Percentiles rank a stretch among this genome's conserved stretches.
Evolutionary conservation across 768 basidiomycete genomes (phyloP).

Genomic region (Clavulina sp.): DNA sequence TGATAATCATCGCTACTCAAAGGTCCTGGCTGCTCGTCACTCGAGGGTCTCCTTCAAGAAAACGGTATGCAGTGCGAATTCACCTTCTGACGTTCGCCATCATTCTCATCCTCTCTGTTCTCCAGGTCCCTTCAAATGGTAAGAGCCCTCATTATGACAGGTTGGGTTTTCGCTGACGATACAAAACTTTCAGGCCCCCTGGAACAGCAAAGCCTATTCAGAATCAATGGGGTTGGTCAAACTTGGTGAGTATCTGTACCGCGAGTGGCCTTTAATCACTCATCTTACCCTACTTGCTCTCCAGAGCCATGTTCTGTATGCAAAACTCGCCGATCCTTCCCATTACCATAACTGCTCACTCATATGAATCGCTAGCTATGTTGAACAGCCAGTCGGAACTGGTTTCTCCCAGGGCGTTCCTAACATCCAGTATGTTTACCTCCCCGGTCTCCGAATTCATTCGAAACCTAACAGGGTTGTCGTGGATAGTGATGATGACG

Average conservation of each 20-base stretch:
- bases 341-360: too few species aligned
- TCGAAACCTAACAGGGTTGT: background rate
- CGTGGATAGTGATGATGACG: conserved; percentile 31
- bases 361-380: conserved; percentile 22
- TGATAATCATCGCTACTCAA: background rate
- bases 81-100: background rate
- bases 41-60: conserved; percentile 2
- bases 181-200: background rate
- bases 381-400: conserved; percentile 68
- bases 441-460: background rate
- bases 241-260: background rate
- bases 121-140: conserved; percentile 1
- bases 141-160: background rate
- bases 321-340: too few species aligned
- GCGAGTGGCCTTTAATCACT: background rate
- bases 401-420: conserved; percentile 59
- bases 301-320: too few species aligned
- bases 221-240: background rate
- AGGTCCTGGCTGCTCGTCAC: conserved; percentile 1
- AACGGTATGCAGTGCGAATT: background rate
- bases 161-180: background rate
- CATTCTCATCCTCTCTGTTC: background rate
- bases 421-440: conserved; percentile 24
- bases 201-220: conserved; percentile 1
- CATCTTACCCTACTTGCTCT: background rate